A percentile compares a stretch with the other conserved stretches of the same genome.
Evolutionary conservation across 1,139 yeast species (phyloP).

Genomic region (Yamadazyma oceani): DNA sequence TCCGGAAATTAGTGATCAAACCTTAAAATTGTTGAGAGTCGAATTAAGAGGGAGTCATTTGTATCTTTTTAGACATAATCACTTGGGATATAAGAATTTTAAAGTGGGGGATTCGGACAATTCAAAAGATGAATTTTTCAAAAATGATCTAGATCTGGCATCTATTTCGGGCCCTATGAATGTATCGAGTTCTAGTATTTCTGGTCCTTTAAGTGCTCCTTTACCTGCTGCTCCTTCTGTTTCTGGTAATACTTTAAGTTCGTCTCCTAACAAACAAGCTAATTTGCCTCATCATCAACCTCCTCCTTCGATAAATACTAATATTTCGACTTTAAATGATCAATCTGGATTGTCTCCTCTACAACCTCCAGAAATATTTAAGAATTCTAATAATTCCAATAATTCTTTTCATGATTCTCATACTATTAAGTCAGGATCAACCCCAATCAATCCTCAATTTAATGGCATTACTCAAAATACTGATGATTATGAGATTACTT

Average conservation of each 20-base stretch:
- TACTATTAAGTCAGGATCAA: conserved; percentile 5
- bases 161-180: conserved; percentile 13
- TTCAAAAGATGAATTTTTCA: conserved; percentile 6
- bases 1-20: conserved; percentile 39
- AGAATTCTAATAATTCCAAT: conserved; percentile 9
- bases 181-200: conserved; percentile 1
- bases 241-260: not conserved
- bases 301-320: not conserved
- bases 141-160: conserved; percentile 11
- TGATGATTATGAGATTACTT: conserved; percentile 24
- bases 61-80: conserved; percentile 45
- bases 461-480: conserved; percentile 3
- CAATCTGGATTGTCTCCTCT: conserved; percentile 2
- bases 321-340: not conserved
- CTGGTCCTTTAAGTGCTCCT: conserved; percentile 14
- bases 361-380: conserved; percentile 13
- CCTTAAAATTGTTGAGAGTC: conserved; percentile 52
- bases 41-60: conserved; percentile 67
- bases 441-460: conserved; percentile 6
- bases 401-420: conserved; percentile 6
- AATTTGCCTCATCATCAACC: too few relatives aligned
- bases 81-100: conserved; percentile 12
- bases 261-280: not conserved
- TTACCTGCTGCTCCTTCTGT: conserved; percentile 1
- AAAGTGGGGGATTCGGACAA: conserved; percentile 5